Evolutionary conservation across 2,329 filamentous ascomycete genomes (phyloP), one percentile per base, ranked within the genome.

Genomic region (Fusarium dimerum): DNA sequence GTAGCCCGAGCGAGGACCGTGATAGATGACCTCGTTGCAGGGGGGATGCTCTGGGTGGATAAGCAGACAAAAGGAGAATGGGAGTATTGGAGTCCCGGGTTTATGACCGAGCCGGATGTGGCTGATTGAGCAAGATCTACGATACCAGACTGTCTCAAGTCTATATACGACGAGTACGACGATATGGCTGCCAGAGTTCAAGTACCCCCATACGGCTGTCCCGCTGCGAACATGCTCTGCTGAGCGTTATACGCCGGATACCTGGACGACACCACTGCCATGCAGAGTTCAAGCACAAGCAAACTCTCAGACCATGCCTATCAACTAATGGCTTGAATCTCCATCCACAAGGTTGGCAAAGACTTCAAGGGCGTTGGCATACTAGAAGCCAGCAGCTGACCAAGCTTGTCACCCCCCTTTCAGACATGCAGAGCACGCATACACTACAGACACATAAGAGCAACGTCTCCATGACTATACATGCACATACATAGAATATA

Each of bases 11-110:
- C 91, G n/a, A 82, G 88, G 68, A 96, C 94, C 0, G 92, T 93
- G 2, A 82, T 97, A 47, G 91, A 97, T 56, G 94, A 99, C 71
- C 76, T 99, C 34, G 79, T 97, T 47, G 86, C 87, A 1, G 91
- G 95, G 65, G 91, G 92, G 47, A 83, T 99, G 77, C 84, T 99
- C 13, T 99, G 94, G 94, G 85, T 97, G 6, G 94, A 99, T 72
- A 85, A 84, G 60, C 92, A 97, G 74, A 86, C 76, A 10, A 79
- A 83, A 9, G 70, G 69, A 16, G 93, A 97, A 75, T 92, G 87
- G 71, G 92, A 97, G 72, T 99, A 97, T 66, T 99, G 94, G 94
- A 90, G 85, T 53, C 90, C 90, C 1, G 85, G 87, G 0, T 90
- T 89, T 55, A 90, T 92, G 78, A 70, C 78, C 3, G 77, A 78